These are phyloP conservation scores for Talaromyces islandicus DNA, from an alignment of 2,329 filamentous ascomycete species.

Conservation along the genomic window DNA sequence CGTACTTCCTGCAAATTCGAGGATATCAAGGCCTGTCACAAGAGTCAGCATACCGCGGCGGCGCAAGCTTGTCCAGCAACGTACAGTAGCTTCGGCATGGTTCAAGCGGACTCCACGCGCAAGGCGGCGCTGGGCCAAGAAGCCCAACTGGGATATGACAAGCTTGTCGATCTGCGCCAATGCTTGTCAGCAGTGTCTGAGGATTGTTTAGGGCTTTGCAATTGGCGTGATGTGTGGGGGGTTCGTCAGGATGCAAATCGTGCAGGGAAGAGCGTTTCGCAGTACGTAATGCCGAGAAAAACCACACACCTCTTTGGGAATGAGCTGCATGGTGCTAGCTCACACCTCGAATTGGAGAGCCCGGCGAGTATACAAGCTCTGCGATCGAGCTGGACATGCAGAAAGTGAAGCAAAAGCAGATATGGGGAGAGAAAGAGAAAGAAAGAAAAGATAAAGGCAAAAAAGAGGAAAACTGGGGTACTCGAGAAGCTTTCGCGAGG, in stretches of 20 bases:
- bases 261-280: background rate
- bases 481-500: background rate
- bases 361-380: background rate
- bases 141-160: slow-evolving; percentile 79
- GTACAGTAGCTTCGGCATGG: slow-evolving; percentile 77
- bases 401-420: background rate
- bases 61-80: slow-evolving; percentile 7
- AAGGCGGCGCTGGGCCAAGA: slow-evolving; percentile 79
- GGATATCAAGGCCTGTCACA: slow-evolving; percentile 53
- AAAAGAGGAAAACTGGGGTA: too few species aligned
- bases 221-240: background rate
- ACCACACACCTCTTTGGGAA: slow-evolving; percentile 40
- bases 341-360: background rate
- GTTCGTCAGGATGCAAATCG: background rate
- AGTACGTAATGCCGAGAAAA: background rate
- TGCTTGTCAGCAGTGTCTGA: background rate
- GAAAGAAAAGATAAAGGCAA: too few species aligned
- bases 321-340: slow-evolving; percentile 35
- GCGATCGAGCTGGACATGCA: background rate
- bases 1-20: slow-evolving; percentile 79
- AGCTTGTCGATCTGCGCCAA: slow-evolving; percentile 87
- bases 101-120: slow-evolving; percentile 85
- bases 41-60: background rate
- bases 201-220: background rate
- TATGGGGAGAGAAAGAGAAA: background rate